Percentiles rank a stretch among this genome's conserved stretches.
Conservation (phyloP, 2,329 filamentous ascomycete species). For the Calcarisporium arbuscula region DNA sequence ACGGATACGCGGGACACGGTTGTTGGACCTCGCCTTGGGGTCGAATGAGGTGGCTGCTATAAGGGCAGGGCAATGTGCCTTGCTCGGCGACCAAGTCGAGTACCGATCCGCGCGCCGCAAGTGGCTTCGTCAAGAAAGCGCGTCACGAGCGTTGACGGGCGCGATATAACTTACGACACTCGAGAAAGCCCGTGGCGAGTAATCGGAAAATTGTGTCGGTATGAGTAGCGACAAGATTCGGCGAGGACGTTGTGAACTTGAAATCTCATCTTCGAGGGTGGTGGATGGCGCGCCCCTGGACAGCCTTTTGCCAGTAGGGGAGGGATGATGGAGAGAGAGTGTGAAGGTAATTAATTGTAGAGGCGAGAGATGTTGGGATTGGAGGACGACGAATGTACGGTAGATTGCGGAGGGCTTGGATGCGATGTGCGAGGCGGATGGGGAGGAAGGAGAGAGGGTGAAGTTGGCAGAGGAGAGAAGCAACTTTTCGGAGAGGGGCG, state of each 20-base stretch:
- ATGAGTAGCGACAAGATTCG: conserved; percentile 91
- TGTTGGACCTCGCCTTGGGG: conserved; percentile 41
- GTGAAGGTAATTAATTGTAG: conserved; percentile 91
- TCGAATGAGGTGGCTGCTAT: conserved; percentile 65
- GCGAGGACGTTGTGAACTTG: conserved; percentile 85
- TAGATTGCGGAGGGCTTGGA: conserved; percentile 85
- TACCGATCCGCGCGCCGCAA: conserved; percentile 90
- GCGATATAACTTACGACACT: conserved; percentile 88
- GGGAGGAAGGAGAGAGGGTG: conserved; percentile 86
- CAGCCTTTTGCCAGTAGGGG: conserved; percentile 60
- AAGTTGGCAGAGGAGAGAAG: conserved; percentile 92
- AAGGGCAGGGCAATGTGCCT: conserved; percentile 86
- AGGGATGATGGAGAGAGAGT: conserved; percentile 86
- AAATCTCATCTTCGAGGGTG: conserved; percentile 81
- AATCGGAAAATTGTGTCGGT: conserved; percentile 88
- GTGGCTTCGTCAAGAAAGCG: conserved; percentile 88
- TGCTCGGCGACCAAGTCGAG: conserved; percentile 91
- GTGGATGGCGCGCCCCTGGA: conserved; percentile 29
- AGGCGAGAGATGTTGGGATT: no score
- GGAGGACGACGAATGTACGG: conserved; percentile 97
- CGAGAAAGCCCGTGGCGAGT: conserved; percentile 87
- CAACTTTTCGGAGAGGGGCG: conserved; percentile 72
- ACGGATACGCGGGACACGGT: conserved; percentile 46
- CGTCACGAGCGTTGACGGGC: conserved; percentile 75
- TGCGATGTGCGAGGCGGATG: conserved; percentile 85